Evolutionary conservation across 805 yeast species (phyloP), one percentile per base, ranked within the genome.

Genomic region (Saccharomycopsis babjevae): DNA sequence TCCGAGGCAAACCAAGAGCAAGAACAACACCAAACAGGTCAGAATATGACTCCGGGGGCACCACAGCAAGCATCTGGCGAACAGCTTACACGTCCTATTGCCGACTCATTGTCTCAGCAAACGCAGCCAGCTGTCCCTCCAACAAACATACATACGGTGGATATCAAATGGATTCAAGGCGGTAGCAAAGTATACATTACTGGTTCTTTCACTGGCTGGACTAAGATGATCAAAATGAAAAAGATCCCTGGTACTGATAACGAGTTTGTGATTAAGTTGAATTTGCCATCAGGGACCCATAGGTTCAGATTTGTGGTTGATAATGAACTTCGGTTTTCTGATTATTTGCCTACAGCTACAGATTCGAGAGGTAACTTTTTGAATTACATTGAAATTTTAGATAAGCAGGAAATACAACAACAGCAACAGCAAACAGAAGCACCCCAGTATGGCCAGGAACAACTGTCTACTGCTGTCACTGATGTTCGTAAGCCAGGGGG

Each of bases 141-240:
- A 18, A 39, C 61, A 18, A 36, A 58, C 22, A 57, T 63, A 50
- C 58, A 34, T 54, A 83, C 84, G 2, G 79, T 90, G 0, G 91
- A 86, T 61, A 86, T 91, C 61, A 83, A 83, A 65, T 93, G 99
- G 99, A 85, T 84, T 18, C 97, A 93, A 72, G 98, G 98, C n/a
- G 99, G 99, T 63, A 82, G 82, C 57, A 88, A 88, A 68, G 98
- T 94, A 1, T 94, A 91, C 71, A 97, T 93, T 15, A 94, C 97
- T 40, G 99, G 99, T 57, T 88, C 97, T 0, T 93, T 93, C 74
- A 94, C 99, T 0, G 97, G 97, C 3, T 94, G 99, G 98, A 79
- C 97, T 66, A 93, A 92, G 73, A 93, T 94, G 98, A 92, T 93
- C 69, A 96, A 96, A 46, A 76, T 94, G 67, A 79, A 79, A 36